Evolutionary conservation across 345 rosid genomes (phyloP), one percentile per base, ranked within the genome.

Genomic region (Aethionema arabicum): DNA sequence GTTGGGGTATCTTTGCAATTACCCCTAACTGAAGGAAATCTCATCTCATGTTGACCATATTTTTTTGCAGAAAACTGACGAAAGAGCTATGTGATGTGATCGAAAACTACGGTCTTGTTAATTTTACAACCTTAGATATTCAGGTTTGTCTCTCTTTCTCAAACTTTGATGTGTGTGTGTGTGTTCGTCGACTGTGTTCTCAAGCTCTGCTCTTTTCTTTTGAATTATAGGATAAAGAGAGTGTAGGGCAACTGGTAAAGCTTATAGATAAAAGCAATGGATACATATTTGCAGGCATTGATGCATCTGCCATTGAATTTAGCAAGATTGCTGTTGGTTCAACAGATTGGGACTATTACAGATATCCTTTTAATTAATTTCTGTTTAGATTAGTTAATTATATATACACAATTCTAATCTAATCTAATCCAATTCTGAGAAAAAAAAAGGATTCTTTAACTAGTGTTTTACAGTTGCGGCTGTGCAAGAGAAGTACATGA

Each of bases 261-360:
- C 78, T 80, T 68, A 85, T 87, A 56, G 96, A 86, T 77, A 83
- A 83, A 79, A 79, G 75, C 80, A 93, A 93, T 57, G 97, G 97
- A 37, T 93, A 83, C 73, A 77, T 93, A 57, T 93, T 90, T 77
- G 72, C 95, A 1, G 80, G 82, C 13, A 80, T 86, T 31, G 93
- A 88, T 49, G 75, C 85, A 60, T 90, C 85, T 76, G 99, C 93
- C 38, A 86, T 83, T 63, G 98, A 82, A 74, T 95, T 84, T 75
- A 88, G 96, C 91, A 84, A 95, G 84, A 76, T 88, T 59, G 92
- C 98, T 8, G 72, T 90, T 52, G 80, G 84, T 58, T 80, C 82
- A 59, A 68, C 69, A 49, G 87, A 84, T 57, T 87, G 97, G 99
- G 99, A 90, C 36, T 95, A 87, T 61, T 82, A 82, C 84, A 83